Conservation (phyloP, 2,329 filamentous ascomycete species). For the Karstenula rhodostoma region DNA sequence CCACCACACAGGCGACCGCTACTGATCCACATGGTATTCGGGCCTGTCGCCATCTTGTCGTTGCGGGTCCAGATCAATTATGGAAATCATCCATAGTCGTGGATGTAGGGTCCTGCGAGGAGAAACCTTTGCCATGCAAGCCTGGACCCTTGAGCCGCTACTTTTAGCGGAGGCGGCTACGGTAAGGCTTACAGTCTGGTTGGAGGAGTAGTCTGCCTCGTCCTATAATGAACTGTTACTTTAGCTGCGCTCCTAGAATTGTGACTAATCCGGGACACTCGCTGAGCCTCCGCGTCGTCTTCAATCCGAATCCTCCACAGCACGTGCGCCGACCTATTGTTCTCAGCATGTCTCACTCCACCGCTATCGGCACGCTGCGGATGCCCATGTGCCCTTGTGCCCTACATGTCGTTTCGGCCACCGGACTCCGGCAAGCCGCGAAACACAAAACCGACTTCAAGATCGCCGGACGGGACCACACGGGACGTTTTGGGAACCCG, state of each 20-base stretch:
- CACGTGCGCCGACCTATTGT: slow-evolving; percentile 5
- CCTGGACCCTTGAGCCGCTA: slow-evolving; percentile 1
- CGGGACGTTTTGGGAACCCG: background rate
- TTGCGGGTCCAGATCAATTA: background rate
- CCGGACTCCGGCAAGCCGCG: slow-evolving; percentile 8
- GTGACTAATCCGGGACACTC: slow-evolving; percentile 1
- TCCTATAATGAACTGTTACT: background rate
- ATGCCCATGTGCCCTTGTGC: background rate
- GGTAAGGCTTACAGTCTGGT: slow-evolving; percentile 1
- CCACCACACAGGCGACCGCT: background rate
- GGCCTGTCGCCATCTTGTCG: background rate
- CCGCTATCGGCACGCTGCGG: slow-evolving; percentile 8
- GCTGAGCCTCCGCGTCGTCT: slow-evolving; percentile 7
- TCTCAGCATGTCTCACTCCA: slow-evolving; percentile 6
- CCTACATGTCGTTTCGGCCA: background rate
- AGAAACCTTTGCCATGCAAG: background rate
- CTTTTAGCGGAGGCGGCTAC: slow-evolving; percentile 9
- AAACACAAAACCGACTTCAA: slow-evolving; percentile 4
- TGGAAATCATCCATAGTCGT: background rate
- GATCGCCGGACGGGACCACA: slow-evolving; percentile 7
- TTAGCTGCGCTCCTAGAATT: background rate
- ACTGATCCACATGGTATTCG: background rate
- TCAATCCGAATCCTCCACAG: slow-evolving; percentile 3
- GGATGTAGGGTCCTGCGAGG: slow-evolving; percentile 7
- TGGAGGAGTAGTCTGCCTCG: background rate